phyloP scores from a whole-genome alignment of 768 basidiomycete species.

The Clavulina sp. region DNA sequence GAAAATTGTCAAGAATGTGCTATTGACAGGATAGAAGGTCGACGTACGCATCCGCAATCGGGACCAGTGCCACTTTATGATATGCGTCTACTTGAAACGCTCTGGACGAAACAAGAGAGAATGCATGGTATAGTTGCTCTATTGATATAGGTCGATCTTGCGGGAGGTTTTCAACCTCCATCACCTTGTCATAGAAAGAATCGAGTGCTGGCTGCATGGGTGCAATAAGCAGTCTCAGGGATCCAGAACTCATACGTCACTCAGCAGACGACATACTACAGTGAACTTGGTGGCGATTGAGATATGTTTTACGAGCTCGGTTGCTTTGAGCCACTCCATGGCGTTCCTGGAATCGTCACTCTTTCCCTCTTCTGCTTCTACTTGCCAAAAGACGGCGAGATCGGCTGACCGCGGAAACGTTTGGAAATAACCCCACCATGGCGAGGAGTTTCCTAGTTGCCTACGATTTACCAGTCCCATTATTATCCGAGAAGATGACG shows the following conservation, averaged over 20 bases:
- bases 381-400: constrained; percentile 20
- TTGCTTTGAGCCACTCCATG: constrained; percentile 15
- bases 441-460: constrained; percentile 14
- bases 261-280: constrained; percentile 3
- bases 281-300: neutral
- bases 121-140: constrained; percentile 32
- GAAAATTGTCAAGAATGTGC: constrained; percentile 9
- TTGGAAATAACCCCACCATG: constrained; percentile 21
- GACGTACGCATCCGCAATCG: constrained; percentile 65
- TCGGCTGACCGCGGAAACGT: constrained; percentile 16
- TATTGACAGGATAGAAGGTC: constrained; percentile 14
- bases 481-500: neutral
- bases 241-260: neutral
- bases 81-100: constrained; percentile 72
- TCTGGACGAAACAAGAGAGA: constrained; percentile 56
- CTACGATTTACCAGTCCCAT: neutral
- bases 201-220: neutral
- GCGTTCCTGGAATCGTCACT: constrained; percentile 15
- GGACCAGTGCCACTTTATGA: constrained; percentile 68
- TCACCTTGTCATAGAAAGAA: constrained; percentile 1
- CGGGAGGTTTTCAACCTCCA: neutral
- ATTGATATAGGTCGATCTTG: constrained; percentile 4
- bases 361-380: constrained; percentile 8
- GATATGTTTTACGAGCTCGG: constrained; percentile 13
- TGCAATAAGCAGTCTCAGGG: neutral